These are phyloP conservation scores for Fraxinus greggii DNA, from an alignment of 305 asterid species.

Conservation along the genomic window DNA sequence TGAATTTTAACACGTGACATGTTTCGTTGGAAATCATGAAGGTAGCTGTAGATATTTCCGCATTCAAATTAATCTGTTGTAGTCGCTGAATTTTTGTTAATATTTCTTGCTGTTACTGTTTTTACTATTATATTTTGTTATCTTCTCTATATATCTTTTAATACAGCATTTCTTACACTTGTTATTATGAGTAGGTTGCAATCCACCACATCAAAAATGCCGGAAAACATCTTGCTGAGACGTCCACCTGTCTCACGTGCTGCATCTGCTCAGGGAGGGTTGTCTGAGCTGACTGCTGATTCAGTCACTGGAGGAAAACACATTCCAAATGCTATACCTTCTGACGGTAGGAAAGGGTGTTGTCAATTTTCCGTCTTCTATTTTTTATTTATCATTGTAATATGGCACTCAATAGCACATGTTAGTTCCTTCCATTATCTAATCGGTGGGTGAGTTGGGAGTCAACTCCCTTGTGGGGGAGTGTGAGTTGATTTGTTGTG, in stretches of 20 bases:
- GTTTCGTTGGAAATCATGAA: neutral
- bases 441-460: neutral
- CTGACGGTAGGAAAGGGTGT: conserved; percentile 50
- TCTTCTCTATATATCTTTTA: neutral
- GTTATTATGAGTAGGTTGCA: conserved; percentile 40
- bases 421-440: neutral
- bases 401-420: neutral
- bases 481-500: neutral
- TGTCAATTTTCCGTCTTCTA: neutral
- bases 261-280: conserved; percentile 66
- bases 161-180: conserved; percentile 17
- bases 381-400: neutral
- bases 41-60: neutral
- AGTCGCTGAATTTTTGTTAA: neutral
- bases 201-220: conserved; percentile 43
- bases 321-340: conserved; percentile 36
- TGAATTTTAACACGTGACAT: neutral
- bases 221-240: conserved; percentile 74
- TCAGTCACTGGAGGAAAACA: conserved; percentile 45
- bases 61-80: neutral
- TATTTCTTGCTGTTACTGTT: neutral
- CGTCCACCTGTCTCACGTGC: conserved; percentile 72
- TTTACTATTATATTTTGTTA: neutral
- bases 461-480: neutral
- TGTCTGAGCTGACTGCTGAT: conserved; percentile 55